Percentiles rank a stretch among this genome's conserved stretches.
Conservation (phyloP, 305 asterid genomes). For the Fraxinus xanthoxyloides region DNA sequence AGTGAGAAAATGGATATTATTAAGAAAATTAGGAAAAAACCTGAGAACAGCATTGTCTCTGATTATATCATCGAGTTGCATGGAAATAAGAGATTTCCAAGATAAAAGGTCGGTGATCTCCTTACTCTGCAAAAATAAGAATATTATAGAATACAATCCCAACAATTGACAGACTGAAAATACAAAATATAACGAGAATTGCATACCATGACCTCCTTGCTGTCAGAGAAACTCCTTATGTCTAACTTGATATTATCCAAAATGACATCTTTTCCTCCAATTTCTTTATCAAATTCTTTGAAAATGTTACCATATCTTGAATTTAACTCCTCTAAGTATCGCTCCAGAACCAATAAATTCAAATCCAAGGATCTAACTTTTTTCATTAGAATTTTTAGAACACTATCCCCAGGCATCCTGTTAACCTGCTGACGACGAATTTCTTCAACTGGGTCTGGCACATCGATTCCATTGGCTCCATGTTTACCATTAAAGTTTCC, state of each 20-base stretch:
- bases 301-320: conserved; percentile 65
- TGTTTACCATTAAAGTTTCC: conserved; percentile 42
- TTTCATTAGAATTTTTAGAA: conserved; percentile 84
- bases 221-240: conserved; percentile 52
- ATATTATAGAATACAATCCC: conserved; percentile 5
- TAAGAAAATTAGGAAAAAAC: conserved; percentile 32
- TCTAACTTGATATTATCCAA: conserved; percentile 63
- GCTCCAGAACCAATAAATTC: conserved; percentile 76
- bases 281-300: conserved; percentile 59
- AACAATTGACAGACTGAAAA: neutral
- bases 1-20: neutral
- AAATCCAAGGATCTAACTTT: conserved; percentile 85
- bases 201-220: conserved; percentile 72
- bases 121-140: conserved; percentile 51
- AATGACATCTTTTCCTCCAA: conserved; percentile 50
- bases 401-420: conserved; percentile 97
- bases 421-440: conserved; percentile 62
- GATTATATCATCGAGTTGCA: conserved; percentile 60
- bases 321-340: conserved; percentile 76
- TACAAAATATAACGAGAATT: neutral
- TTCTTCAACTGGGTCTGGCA: conserved; percentile 74
- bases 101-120: conserved; percentile 60
- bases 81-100: conserved; percentile 79
- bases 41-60: conserved; percentile 71
- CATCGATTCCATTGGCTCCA: conserved; percentile 37